These are phyloP conservation scores for Trichosporon sp. DNA, from an alignment of 1,284 basidiomycete species.

Conservation along the genomic window DNA sequence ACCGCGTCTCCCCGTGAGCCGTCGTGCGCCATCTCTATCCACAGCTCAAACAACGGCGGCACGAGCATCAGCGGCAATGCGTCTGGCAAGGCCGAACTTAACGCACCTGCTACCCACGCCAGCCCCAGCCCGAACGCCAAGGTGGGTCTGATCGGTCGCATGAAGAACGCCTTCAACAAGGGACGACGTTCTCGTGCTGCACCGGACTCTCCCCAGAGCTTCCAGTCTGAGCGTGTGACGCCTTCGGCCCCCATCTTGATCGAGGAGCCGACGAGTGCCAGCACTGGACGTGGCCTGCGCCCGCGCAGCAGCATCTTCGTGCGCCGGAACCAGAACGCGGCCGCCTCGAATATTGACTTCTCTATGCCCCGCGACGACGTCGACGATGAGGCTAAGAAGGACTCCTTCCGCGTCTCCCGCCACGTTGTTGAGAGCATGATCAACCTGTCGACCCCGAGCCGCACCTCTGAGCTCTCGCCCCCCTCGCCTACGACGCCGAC, in stretches of 20 bases:
- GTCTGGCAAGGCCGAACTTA: neutral
- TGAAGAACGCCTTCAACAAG: constrained; percentile 27
- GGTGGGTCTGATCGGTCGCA: constrained; percentile 23
- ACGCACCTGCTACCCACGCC: neutral
- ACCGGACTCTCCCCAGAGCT: constrained; percentile 29
- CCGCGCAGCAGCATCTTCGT: constrained; percentile 24
- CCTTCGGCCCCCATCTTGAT: constrained; percentile 7
- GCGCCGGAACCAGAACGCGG: constrained; percentile 7
- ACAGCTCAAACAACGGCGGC: constrained; percentile 10
- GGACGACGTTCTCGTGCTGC: neutral
- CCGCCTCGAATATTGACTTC: constrained; percentile 5
- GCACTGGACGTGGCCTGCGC: constrained; percentile 23
- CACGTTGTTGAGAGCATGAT: constrained; percentile 30
- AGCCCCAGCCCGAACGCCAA: neutral
- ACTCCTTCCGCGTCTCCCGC: constrained; percentile 24
- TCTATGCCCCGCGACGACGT: neutral
- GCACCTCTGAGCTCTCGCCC: constrained; percentile 1
- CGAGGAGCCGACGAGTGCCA: neutral
- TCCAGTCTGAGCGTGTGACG: constrained; percentile 27
- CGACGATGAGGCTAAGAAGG: constrained; percentile 21
- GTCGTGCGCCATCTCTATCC: constrained; percentile 2
- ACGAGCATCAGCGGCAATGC: neutral
- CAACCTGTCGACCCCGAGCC: constrained; percentile 24
- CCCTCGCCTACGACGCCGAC: constrained; percentile 8
- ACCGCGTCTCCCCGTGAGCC: constrained; percentile 25